Evolutionary conservation across 805 yeast genomes (phyloP), one percentile per base, ranked within the genome.

Genomic region (Millerozyma acaciae): DNA sequence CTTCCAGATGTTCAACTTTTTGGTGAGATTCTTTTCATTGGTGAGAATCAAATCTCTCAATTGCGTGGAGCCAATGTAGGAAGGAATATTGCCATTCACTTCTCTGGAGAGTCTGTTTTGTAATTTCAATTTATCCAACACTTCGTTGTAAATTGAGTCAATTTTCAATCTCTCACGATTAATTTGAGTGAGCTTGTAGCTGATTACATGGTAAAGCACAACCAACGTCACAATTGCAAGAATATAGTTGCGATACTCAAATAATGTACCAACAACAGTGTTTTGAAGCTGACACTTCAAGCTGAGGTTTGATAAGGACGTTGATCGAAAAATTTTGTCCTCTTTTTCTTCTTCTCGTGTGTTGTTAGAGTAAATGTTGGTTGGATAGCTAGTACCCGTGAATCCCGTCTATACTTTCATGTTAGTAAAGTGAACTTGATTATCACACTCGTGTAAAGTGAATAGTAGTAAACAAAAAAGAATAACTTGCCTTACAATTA

Each of bases 401-500:
- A 26, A 30, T 42, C 53, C 49, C 39, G 46, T 45, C 60, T 53
- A 43, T 18, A 24, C 18, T 30, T 15, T 26, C 35, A 26, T 38
- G 56, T 53, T 53, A 53, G 59, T 50, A 39, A 15, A 28, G 12
- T 18, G 23, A n/a, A 20, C 15, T 19, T 25, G 12, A 23, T 23
- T 6, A 23, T 23, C 13, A 8, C 6, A 23, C 7, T 31, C 7
- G 24, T 10, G n/a, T 12, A 16, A 30, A 16, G 13, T 35, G 28
- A 16, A 23, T n/a, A 22, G 30, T 16, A 19, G 19, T 21, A 4
- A n/a, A 24, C 21, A 17, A 32, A 36, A 39, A 17, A 32, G 28
- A 33, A 27, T 32, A 72, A 79, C 85, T 73, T 78, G 84, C 84
- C 93, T 80, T 75, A 83, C 82, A 61, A 73, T 76, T 53, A 81